Base-by-base conservation (phyloP, 2,329 filamentous ascomycete genomes). In the Pochonia chlamydosporia region DNA sequence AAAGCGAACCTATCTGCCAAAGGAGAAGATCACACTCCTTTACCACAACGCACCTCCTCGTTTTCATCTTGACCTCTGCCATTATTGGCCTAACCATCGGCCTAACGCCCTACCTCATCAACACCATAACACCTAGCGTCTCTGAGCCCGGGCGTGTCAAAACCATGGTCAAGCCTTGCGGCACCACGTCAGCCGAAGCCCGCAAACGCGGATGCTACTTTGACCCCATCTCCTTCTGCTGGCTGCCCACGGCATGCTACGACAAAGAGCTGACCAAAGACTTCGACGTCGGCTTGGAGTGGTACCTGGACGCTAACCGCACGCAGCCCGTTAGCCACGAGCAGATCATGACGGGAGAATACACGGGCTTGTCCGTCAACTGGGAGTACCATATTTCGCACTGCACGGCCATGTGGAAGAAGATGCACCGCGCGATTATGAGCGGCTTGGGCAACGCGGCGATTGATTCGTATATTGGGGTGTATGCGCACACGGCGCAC, bases 371-470 rank as follows among this genome's bases (percentile, higher is more conserved):
- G 24, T 49, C 37, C 35, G 48, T 49, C n/a, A 46, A 46, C 13
- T 46, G 48, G 48, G 40, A 49, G n/a, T 49, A 49, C 33, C 48
- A 46, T 11, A 5, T 46, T 6, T 20, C n/a, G n/a, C 48, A 46
- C 30, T 49, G 48, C 36, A 49, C 43, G 13, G 30, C 30, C 31
- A 49, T 49, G 48, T 49, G 48, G 43, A 24, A 46, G 39, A 49
- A 49, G 43, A 46, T 49, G 43, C 48, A 49, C 18, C 37, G 48
- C 10, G 48, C 48, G 16, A 31, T 49, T 16, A 16, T 49, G 37
- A 24, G 30, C n/a, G 14, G 8, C 20, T 26, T 9, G 25, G 47
- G 6, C 21, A 36, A 45, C 14, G 20, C 16, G 20, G 43, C 48
- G 3, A 43, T 49, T 30, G 48, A 49, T 39, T 20, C 18, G 13